Percentiles rank a stretch among this genome's conserved stretches.
These are phyloP conservation scores for Theileria parva DNA, from an alignment of 169 alveolate species.

Conservation along the genomic window DNA sequence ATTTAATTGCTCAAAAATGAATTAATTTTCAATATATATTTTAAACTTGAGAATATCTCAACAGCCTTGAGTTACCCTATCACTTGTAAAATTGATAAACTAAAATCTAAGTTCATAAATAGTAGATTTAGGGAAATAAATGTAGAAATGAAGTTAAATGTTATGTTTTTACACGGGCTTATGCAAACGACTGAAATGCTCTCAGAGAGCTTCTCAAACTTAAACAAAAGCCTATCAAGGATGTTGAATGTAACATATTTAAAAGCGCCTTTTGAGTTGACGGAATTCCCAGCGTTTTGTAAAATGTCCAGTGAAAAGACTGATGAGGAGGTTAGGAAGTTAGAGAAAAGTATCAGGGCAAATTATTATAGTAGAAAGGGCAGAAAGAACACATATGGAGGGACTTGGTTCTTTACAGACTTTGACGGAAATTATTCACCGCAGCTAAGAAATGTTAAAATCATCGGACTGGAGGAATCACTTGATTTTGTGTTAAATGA, in stretches of 20 bases:
- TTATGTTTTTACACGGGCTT: constrained; percentile 56
- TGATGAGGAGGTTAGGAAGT: constrained; percentile 43
- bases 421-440: constrained; percentile 42
- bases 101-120: neutral
- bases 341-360: constrained; percentile 44
- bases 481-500: constrained; percentile 51
- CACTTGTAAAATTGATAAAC: too few species aligned
- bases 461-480: constrained; percentile 53
- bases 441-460: constrained; percentile 23
- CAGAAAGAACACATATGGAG: constrained; percentile 44
- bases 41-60: too few species aligned
- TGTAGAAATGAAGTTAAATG: constrained; percentile 26
- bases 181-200: constrained; percentile 42
- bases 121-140: neutral
- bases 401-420: constrained; percentile 58
- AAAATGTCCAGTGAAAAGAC: constrained; percentile 18
- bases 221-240: constrained; percentile 25
- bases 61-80: too few species aligned
- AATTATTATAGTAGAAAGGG: constrained; percentile 40
- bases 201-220: constrained; percentile 19
- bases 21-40: too few species aligned
- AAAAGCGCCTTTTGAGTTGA: constrained; percentile 46
- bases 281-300: constrained; percentile 40
- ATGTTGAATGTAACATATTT: constrained; percentile 51
- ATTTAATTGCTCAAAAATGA: too few species aligned